Conservation (phyloP, 768 basidiomycete genomes). For the Cyclocybe cylindracea region DNA sequence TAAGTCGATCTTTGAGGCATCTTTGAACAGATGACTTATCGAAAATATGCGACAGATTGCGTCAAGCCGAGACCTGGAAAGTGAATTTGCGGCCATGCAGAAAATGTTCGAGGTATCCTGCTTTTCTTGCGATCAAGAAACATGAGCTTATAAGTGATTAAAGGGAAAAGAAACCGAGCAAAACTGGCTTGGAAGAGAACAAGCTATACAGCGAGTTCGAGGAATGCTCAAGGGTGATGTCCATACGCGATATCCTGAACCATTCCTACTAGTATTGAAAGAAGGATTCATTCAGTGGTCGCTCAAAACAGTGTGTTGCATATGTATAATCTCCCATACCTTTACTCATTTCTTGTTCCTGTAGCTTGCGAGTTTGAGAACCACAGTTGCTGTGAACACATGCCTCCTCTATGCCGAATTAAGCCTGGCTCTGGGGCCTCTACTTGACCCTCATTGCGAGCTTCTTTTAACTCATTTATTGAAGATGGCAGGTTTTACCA, state of each 20-base stretch:
- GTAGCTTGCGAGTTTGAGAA: conserved; percentile 86
- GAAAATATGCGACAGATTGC: conserved; percentile 59
- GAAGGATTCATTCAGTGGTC: conserved; percentile 80
- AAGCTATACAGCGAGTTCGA: conserved; percentile 72
- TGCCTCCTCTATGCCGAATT: conserved; percentile 80
- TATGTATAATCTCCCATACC: not conserved
- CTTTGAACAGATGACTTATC: not conserved
- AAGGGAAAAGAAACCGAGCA: conserved; percentile 97
- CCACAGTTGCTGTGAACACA: conserved; percentile 83
- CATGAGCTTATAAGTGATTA: conserved; percentile 1
- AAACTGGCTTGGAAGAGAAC: conserved; percentile 89
- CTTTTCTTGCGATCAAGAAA: not conserved
- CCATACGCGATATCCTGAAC: conserved; percentile 68
- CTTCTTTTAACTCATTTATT: conserved; percentile 72
- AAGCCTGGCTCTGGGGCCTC: conserved; percentile 58
- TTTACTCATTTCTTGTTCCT: conserved; percentile 7
- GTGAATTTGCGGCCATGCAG: conserved; percentile 78
- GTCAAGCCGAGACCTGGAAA: conserved; percentile 81
- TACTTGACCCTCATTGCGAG: conserved; percentile 83
- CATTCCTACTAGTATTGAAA: conserved; percentile 75
- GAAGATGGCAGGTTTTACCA: conserved; percentile 88
- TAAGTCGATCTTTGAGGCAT: conserved; percentile 35
- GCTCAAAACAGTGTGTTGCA: conserved; percentile 71
- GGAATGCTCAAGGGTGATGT: conserved; percentile 91
- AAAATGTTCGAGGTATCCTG: conserved; percentile 76